A percentile compares a stretch with the other conserved stretches of the same genome.
Conservation (phyloP, 345 rosid species). For the Lumnitzera littorea region DNA sequence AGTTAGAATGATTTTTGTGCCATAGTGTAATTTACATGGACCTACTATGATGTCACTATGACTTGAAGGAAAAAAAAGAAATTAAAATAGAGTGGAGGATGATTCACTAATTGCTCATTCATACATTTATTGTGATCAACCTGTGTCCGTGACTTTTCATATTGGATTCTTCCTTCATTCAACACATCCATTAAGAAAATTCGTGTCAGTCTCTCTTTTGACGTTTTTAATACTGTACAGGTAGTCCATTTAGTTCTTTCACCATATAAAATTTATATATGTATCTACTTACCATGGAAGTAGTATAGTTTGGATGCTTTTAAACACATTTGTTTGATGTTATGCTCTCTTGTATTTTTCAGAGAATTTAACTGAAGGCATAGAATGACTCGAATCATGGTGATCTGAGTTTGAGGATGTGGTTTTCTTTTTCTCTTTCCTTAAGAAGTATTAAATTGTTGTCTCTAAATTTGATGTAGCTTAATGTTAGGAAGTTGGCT, state of each 20-base stretch:
- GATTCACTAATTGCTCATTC: slow-evolving; percentile 14
- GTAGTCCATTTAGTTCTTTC: slow-evolving; percentile 8
- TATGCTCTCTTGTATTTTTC: slow-evolving; percentile 8
- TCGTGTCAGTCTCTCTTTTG: slow-evolving; percentile 18
- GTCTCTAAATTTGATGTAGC: no score
- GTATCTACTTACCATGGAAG: neutral
- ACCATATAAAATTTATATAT: neutral
- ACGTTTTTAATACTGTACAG: no score
- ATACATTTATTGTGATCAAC: slow-evolving; percentile 45
- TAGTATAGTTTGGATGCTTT: neutral
- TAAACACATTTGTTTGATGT: neutral
- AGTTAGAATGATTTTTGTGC: neutral
- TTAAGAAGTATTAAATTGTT: neutral
- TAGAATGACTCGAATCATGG: neutral
- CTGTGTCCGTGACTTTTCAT: slow-evolving; percentile 31
- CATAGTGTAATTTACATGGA: slow-evolving; percentile 1
- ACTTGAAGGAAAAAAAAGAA: neutral
- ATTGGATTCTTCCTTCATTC: slow-evolving; percentile 21
- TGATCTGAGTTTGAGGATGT: neutral
- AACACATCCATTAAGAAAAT: slow-evolving; percentile 13
- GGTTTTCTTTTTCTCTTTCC: neutral
- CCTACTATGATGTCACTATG: slow-evolving; percentile 16
- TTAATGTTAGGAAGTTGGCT: no score
- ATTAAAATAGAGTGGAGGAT: slow-evolving; percentile 10
- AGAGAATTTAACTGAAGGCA: slow-evolving; percentile 11